Conservation (phyloP, 345 rosid genomes). For the Citrus reticulata region DNA sequence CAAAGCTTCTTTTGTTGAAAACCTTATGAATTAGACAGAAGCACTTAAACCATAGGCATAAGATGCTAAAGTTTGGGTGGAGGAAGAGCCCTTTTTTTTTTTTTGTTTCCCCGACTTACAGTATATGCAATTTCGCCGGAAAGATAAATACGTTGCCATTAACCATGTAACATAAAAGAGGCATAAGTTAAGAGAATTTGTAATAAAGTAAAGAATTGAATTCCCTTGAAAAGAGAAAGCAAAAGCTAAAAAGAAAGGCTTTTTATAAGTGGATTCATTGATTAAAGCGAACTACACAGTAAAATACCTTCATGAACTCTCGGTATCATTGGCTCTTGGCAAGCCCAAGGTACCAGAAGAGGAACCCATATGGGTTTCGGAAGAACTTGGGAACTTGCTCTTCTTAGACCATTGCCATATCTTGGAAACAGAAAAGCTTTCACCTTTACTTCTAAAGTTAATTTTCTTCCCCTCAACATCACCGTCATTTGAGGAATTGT, state of each 20-base stretch:
- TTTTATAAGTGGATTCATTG: conserved; percentile 24
- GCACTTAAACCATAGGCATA: not conserved
- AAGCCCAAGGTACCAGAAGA: conserved; percentile 24
- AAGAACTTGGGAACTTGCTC: conserved; percentile 42
- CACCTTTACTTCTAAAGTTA: conserved; percentile 68
- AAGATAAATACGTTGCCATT: conserved; percentile 3
- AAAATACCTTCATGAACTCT: conserved; percentile 41
- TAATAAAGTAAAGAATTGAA: conserved; percentile 13
- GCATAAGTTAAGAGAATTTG: not conserved
- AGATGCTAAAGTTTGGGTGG: not conserved
- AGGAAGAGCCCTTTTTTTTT: not conserved
- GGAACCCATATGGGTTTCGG: conserved; percentile 35
- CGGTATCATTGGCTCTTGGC: conserved; percentile 38
- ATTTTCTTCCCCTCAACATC: conserved; percentile 77
- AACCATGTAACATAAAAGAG: not conserved
- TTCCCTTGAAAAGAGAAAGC: conserved; percentile 18
- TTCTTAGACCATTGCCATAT: conserved; percentile 92
- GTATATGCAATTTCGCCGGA: conserved; percentile 2
- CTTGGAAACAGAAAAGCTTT: conserved; percentile 94
- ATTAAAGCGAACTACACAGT: conserved; percentile 21
- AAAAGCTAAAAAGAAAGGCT: conserved; percentile 11
- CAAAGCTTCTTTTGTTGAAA: not conserved
- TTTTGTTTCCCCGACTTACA: not conserved
- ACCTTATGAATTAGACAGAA: not conserved
- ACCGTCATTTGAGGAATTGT: conserved; percentile 36